A percentile compares a stretch with the other conserved stretches of the same genome.
Conservation (phyloP, 202 grass and related monocot genomes). For the Musa balbisiana region DNA sequence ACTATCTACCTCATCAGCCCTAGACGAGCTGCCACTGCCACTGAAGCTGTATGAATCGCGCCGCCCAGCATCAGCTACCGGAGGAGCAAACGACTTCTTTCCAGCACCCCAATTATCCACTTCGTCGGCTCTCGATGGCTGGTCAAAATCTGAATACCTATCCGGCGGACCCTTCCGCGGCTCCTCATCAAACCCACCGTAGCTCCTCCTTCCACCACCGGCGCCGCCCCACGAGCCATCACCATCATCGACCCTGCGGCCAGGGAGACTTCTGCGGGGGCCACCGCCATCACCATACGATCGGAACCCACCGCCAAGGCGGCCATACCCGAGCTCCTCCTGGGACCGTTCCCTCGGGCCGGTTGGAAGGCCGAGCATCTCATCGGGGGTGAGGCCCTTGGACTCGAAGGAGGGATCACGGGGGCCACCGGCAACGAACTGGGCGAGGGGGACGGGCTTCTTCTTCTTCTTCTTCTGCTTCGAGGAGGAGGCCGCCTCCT, state of each 20-base stretch:
- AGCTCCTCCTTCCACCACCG: neutral
- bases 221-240: conserved; percentile 2
- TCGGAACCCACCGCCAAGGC: conserved; percentile 67
- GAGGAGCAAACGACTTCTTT: conserved; percentile 45
- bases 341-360: conserved; percentile 54
- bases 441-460: conserved; percentile 54
- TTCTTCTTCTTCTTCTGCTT: conserved; percentile 72
- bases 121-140: conserved; percentile 83
- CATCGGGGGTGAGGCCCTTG: conserved; percentile 46
- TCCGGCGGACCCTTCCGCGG: conserved; percentile 27
- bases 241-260: neutral
- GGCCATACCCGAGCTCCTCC: conserved; percentile 57
- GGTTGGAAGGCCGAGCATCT: conserved; percentile 69
- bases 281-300: conserved; percentile 37
- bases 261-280: neutral
- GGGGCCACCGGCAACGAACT: conserved; percentile 40
- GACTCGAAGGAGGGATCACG: neutral
- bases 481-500: conserved; percentile 20
- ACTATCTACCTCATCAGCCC: conserved; percentile 61
- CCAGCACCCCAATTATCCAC: conserved; percentile 49
- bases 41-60: conserved; percentile 34
- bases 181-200: conserved; percentile 66
- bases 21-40: conserved; percentile 27
- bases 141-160: conserved; percentile 57
- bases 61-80: conserved; percentile 24